phyloP scores from a whole-genome alignment of 2,329 filamentous ascomycete species.

The Colletotrichum higginsianum region DNA sequence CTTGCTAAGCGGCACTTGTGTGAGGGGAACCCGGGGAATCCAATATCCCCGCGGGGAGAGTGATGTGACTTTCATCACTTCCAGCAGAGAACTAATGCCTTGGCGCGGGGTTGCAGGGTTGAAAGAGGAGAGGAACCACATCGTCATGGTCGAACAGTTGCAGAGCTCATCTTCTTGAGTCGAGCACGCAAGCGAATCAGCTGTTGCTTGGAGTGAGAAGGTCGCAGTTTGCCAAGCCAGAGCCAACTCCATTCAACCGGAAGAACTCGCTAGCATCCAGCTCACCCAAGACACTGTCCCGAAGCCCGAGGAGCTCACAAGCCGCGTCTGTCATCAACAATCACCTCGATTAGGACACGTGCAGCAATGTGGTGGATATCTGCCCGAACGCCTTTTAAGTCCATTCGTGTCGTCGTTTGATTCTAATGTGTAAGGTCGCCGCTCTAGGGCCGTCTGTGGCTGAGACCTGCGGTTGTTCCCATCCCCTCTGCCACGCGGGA shows the following conservation, averaged over 20 bases:
- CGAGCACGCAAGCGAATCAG: neutral
- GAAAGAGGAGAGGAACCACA: no score
- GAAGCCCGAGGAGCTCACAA: neutral
- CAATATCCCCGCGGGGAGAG: no score
- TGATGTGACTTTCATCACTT: no score
- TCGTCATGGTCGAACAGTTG: neutral
- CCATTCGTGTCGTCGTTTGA: neutral
- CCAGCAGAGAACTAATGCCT: neutral
- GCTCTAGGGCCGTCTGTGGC: neutral
- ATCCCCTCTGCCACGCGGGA: neutral
- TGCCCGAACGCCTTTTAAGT: neutral
- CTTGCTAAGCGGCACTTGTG: no score
- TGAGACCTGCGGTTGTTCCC: no score
- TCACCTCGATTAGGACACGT: no score
- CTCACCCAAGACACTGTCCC: neutral
- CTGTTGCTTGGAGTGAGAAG: neutral
- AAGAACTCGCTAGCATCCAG: no score
- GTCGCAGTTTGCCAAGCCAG: conserved; percentile 1
- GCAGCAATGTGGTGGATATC: neutral
- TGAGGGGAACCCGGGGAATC: no score
- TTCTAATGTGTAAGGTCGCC: neutral
- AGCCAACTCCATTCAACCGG: neutral
- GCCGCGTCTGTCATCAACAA: neutral
- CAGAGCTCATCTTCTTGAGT: neutral
- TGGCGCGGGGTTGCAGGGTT: neutral